phyloP scores from a whole-genome alignment of 2,329 filamentous ascomycete genomes.

The Aureobasidium subglaciale region DNA sequence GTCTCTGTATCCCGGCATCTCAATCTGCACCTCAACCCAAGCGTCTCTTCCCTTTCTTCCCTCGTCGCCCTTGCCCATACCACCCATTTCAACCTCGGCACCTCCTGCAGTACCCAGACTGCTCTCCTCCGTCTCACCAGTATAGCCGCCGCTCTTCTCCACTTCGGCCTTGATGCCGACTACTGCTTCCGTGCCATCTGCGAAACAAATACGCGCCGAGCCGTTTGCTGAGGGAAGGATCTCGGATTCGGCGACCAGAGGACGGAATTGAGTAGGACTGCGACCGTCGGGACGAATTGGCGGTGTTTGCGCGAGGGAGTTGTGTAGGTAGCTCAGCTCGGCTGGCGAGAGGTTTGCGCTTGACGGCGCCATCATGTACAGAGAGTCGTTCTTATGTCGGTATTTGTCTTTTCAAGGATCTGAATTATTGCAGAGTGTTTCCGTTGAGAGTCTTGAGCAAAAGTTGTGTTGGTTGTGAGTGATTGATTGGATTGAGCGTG shows the following conservation, averaged over 20 bases:
- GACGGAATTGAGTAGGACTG: constrained; percentile 76
- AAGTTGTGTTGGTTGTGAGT: background rate
- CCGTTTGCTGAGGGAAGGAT: constrained; percentile 87
- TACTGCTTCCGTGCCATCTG: constrained; percentile 91
- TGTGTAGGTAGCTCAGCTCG: constrained; percentile 92
- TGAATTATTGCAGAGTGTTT: too few relatives aligned
- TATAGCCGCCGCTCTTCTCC: constrained; percentile 54
- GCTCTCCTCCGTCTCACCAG: constrained; percentile 18
- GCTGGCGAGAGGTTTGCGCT: constrained; percentile 77
- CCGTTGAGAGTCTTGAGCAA: too few relatives aligned
- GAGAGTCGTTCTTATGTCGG: too few relatives aligned
- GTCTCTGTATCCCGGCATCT: constrained; percentile 84
- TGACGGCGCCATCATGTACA: constrained; percentile 59
- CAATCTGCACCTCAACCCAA: constrained; percentile 87
- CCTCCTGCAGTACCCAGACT: constrained; percentile 24
- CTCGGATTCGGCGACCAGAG: constrained; percentile 80
- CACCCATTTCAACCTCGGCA: constrained; percentile 37
- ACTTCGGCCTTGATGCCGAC: constrained; percentile 95
- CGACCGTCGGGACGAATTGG: constrained; percentile 88
- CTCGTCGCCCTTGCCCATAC: constrained; percentile 26
- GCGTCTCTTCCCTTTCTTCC: constrained; percentile 34
- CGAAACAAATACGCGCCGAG: constrained; percentile 86
- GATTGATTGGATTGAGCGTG: background rate
- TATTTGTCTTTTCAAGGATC: background rate
- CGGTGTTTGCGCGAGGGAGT: constrained; percentile 70